Evolutionary conservation across 148 eudicot genomes (phyloP), one percentile per base, ranked within the genome.

Genomic region (Nyssa sinensis): DNA sequence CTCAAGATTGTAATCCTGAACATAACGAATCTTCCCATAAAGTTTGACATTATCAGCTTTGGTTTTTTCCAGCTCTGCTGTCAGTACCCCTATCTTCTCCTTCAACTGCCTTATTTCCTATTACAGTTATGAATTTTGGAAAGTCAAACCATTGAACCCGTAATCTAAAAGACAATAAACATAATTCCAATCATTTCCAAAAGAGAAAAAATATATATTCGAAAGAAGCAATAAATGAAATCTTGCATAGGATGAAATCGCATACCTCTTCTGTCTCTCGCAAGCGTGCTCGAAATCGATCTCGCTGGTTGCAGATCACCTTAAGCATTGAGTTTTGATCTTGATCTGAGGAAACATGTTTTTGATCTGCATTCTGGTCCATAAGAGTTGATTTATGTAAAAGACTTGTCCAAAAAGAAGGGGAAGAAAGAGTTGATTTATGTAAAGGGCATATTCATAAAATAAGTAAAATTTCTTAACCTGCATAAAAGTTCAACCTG

Each of bases 321-420:
- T 91, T 93, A 76, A 96, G 93, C 99, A 96, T 96, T 66, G 99
- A 93, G 86, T 84, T 93, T 62, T 96, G 99, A 79, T 96, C 99
- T 78, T 88, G 90, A 59, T 94, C 98, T 34, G 83, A 80, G 60
- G 92, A 77, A 73, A 73, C 83, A 81, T 89, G 93, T 81, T 80
- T 88, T 77, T 91, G 98, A 82, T 93, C 97, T 77, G 87, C 67
- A 81, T 75, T 86, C 99, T 96, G 86, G 70, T 80, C 66, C 69
- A 72, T 58, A 68, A 60, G 72, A 44, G 68, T 66, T 41, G 23
- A 28, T 57, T 29, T 17, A 49, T 55, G 2, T n/a, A 55, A 13
- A 21, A 37, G 5, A 37, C 44, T 3, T 37, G 4, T 37, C 4
- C 44, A 3, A 9, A 37, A 37, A n/a, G n/a, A n/a, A n/a, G n/a